A percentile compares a stretch with the other conserved stretches of the same genome.
Evolutionary conservation across 768 basidiomycete genomes (phyloP).

Genomic region (Wakefieldia striispora): DNA sequence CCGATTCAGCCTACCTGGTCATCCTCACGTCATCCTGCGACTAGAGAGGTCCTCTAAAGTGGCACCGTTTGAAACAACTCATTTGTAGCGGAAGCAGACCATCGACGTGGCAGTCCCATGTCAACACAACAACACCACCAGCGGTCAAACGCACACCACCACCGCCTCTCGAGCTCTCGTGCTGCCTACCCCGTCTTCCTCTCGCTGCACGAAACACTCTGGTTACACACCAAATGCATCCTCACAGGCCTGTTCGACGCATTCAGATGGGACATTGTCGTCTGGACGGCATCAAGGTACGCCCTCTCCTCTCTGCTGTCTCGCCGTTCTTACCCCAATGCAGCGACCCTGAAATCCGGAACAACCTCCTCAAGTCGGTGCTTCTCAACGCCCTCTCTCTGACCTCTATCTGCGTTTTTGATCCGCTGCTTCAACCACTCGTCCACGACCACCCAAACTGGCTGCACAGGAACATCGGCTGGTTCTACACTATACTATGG

Average conservation of each 20-base stretch:
- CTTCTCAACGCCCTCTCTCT: conserved; percentile 72
- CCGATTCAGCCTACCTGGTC: conserved; percentile 16
- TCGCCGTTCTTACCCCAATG: conserved; percentile 10
- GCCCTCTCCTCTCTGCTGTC: conserved; percentile 7
- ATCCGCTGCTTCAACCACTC: conserved; percentile 66
- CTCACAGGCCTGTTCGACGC: conserved; percentile 65
- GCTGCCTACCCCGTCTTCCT: conserved; percentile 69
- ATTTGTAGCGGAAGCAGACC: neutral
- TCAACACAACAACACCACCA: conserved; percentile 18
- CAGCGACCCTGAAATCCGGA: conserved; percentile 76
- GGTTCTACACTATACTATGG: conserved; percentile 79
- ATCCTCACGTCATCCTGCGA: neutral
- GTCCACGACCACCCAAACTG: conserved; percentile 60
- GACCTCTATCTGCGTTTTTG: conserved; percentile 73
- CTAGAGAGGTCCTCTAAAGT: neutral
- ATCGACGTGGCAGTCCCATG: conserved; percentile 17
- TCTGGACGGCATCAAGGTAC: conserved; percentile 58
- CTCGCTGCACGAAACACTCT: conserved; percentile 55
- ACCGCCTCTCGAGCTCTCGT: conserved; percentile 38
- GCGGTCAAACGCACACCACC: neutral
- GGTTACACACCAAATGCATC: conserved; percentile 59
- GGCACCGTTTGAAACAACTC: neutral
- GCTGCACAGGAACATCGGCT: conserved; percentile 70
- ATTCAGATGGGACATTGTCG: conserved; percentile 67
- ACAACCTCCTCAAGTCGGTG: conserved; percentile 71